Evolutionary conservation across 371 early-diverging fungal genomes (phyloP), one percentile per base, ranked within the genome.

Genomic region (Mortierella sp.): DNA sequence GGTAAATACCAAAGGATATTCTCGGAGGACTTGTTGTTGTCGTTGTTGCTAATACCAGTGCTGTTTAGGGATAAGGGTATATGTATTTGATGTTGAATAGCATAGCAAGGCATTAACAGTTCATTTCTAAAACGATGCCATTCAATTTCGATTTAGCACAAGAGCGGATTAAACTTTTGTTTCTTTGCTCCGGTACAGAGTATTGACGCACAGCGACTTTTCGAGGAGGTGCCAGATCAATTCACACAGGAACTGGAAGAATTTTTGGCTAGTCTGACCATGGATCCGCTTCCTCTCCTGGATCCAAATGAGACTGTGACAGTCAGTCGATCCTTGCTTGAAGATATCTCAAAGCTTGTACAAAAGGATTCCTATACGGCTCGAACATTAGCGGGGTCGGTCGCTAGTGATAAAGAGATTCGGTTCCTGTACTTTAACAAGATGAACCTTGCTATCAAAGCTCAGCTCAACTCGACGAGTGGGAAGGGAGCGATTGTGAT

Each of bases 401-500:
- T 79, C 16, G 50, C 63, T 12, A 66, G 29, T 19, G 80, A 79
- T 46, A 79, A 67, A 25, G 80, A 70, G 74, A 69, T 79, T 25
- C 80, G 80, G 46, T 79, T 73, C 64, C 19, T 79, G 57, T 79
- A 73, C 29, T 79, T 79, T 37, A 79, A 79, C 62, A 69, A 63
- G 60, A 79, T 79, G 74, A 79, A 69, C 44, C 37, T 79, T 45
- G 80, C 80, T 23, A 70, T 79, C 66, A 79, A 79, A 56, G 70
- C 66, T 6, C 80, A 73, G 19, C 60, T 79, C 28, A 66, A 67
- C 15, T 70, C 67, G 16, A 26, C 63, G 1, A 66, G 58, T 2
- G 80, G 80, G 2, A 64, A 60, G 18, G 72, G 72, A 25, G 79
- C 66, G 11, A 12, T 73, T 4, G 62, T 25, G 4, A 66, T 79